These are phyloP conservation scores for Astrephomene gubernaculifera DNA, from an alignment of 139 green algal species.

Conservation along the genomic window DNA sequence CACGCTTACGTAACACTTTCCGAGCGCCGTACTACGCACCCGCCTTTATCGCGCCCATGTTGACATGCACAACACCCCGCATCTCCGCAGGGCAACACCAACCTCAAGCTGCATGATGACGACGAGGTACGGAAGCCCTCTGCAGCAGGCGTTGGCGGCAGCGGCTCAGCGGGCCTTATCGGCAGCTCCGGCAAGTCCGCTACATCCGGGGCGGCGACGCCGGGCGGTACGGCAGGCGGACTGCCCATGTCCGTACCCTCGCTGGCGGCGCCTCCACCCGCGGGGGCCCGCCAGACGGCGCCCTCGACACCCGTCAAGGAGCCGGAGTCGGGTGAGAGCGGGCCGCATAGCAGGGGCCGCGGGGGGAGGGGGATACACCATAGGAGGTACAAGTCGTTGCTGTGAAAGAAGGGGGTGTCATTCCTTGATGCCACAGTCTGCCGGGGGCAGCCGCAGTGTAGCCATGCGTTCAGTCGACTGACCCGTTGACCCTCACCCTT, in stretches of 20 bases:
- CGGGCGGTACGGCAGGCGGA: not conserved
- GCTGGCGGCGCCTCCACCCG: conserved; percentile 10
- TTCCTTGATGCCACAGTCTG: no score
- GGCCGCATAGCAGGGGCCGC: not conserved
- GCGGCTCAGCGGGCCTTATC: not conserved
- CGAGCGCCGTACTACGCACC: no score
- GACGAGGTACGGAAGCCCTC: conserved; percentile 39
- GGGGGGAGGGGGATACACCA: not conserved
- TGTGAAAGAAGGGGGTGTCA: no score
- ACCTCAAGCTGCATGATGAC: conserved; percentile 45
- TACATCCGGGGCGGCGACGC: not conserved
- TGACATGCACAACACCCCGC: not conserved
- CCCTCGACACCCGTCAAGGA: conserved; percentile 23
- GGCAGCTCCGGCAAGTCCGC: not conserved
- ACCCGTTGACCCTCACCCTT: no score
- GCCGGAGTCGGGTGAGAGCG: conserved; percentile 27
- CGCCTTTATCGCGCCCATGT: no score
- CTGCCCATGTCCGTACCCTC: conserved; percentile 33
- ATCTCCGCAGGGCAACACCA: conserved; percentile 53
- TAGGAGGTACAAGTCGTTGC: no score
- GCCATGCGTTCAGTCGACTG: no score
- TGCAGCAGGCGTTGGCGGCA: not conserved
- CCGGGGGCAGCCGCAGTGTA: no score
- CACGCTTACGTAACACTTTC: no score
- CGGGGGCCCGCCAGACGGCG: not conserved